phyloP scores from a whole-genome alignment of 345 rosid genomes.

The Syzygium aromaticum region DNA sequence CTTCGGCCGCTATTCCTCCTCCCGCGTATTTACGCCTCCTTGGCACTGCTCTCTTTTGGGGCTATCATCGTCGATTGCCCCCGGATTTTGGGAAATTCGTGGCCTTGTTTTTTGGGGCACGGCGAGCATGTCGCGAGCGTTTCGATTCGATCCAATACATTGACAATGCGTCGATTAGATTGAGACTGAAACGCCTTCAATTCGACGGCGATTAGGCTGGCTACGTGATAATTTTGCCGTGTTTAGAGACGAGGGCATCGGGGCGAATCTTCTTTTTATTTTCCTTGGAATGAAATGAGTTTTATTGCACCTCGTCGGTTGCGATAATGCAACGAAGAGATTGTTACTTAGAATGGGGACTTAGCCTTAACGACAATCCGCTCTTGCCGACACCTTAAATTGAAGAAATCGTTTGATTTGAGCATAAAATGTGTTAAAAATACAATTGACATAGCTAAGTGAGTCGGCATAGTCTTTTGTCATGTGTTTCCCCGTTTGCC shows the following conservation, averaged over 20 bases:
- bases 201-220: not conserved
- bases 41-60: not conserved
- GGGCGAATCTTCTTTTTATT: not conserved
- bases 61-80: not conserved
- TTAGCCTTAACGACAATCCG: too few relatives aligned
- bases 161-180: not conserved
- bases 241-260: accelerated
- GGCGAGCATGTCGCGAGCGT: not conserved
- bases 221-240: too few relatives aligned
- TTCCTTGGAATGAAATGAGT: too few relatives aligned
- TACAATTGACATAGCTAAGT: too few relatives aligned
- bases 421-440: too few relatives aligned
- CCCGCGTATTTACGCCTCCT: not conserved
- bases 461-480: not conserved
- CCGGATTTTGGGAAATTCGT: not conserved
- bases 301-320: too few relatives aligned
- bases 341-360: too few relatives aligned
- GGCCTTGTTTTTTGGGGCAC: not conserved
- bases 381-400: too few relatives aligned
- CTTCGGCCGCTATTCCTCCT: not conserved
- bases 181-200: not conserved
- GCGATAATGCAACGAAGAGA: too few relatives aligned
- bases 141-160: not conserved
- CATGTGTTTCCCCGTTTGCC: accelerated
- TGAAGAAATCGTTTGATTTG: too few relatives aligned